Base-by-base conservation (phyloP, 2,329 filamentous ascomycete genomes). In the Trichoderma pleuroti region DNA sequence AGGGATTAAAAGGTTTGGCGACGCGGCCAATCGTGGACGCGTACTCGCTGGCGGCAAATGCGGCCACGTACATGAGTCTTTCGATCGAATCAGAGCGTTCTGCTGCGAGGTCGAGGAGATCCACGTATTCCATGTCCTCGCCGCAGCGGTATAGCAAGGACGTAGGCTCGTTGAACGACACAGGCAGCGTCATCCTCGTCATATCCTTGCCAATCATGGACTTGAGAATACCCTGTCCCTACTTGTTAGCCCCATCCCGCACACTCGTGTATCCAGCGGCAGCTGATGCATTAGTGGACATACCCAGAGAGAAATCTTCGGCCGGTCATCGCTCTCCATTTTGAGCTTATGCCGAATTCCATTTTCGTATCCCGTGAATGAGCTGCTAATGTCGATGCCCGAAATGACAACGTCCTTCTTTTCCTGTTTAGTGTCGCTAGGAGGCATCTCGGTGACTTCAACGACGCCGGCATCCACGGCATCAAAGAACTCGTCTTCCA, bases 161-260 rank as follows among this genome's bases (percentile, higher is more conserved):
- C 0, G 96, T 99, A 0, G 96, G 96, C 81, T 99, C 96, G 82
- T 99, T 99, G 85, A 99, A 98, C 0, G 96, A 97, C 2, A 99
- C 96, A 0, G 96, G 96, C 24, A 99, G 84, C 0, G 96, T 98
- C 95, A 99, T 99, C 84, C 97, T 98, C 46, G 96, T 98, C 96
- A 99, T 98, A 78, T 99, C 96, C 80, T 99, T 98, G 73, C 96
- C 96, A 81, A 99, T 97, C 96, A 99, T 98, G 26, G 95, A 98
- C 84, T 98, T 99, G 73, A 99, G 84, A 75, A 99, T 98, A 74
- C 92, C 92, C 94, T 98, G 74, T 32, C 60, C 46, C 14, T 60
- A 36, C 16, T 11, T 52, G 73, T 81, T 73, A 80, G 65, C 56
- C 14, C 14, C 63, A 60, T 28, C 9, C 4, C 26, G 7, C 34